phyloP scores from a whole-genome alignment of 2,329 filamentous ascomycete genomes.

The Shiraia bambusicola region DNA sequence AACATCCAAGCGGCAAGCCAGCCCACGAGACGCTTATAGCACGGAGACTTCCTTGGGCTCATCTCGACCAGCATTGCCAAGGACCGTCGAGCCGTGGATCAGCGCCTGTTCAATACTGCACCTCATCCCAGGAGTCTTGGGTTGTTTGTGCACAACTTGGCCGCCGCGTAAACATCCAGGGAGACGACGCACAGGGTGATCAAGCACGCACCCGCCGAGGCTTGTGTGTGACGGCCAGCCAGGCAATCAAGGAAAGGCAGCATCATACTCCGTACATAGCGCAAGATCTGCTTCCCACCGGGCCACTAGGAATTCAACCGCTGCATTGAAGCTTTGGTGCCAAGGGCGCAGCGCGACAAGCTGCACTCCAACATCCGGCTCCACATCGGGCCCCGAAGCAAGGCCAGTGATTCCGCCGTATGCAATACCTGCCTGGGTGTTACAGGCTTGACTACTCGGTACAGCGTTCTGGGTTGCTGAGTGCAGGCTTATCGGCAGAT shows the following conservation, averaged over 20 bases:
- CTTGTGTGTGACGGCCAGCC: constrained; percentile 17
- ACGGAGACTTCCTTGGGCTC: constrained; percentile 16
- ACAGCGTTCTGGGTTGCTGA: too few relatives aligned
- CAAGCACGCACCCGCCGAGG: constrained; percentile 24
- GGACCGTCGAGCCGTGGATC: constrained; percentile 21
- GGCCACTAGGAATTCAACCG: constrained; percentile 21
- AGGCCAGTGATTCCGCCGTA: neutral
- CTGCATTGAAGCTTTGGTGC: constrained; percentile 16
- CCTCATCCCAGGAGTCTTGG: constrained; percentile 22
- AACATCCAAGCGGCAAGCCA: constrained; percentile 21
- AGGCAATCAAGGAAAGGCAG: constrained; percentile 11
- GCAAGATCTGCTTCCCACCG: constrained; percentile 17
- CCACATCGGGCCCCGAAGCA: constrained; percentile 3
- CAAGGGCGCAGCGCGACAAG: constrained; percentile 32
- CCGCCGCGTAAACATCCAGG: constrained; percentile 22
- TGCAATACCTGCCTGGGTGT: too few relatives aligned
- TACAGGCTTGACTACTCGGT: too few relatives aligned
- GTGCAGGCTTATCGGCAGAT: too few relatives aligned
- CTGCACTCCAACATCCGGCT: constrained; percentile 28
- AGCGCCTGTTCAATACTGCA: constrained; percentile 12
- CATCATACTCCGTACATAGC: constrained; percentile 18
- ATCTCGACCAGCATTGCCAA: constrained; percentile 27
- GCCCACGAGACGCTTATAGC: constrained; percentile 19
- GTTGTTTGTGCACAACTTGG: constrained; percentile 23
- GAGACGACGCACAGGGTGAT: constrained; percentile 21